Conservation (phyloP, 768 basidiomycete species). For the Mycena galopus region DNA sequence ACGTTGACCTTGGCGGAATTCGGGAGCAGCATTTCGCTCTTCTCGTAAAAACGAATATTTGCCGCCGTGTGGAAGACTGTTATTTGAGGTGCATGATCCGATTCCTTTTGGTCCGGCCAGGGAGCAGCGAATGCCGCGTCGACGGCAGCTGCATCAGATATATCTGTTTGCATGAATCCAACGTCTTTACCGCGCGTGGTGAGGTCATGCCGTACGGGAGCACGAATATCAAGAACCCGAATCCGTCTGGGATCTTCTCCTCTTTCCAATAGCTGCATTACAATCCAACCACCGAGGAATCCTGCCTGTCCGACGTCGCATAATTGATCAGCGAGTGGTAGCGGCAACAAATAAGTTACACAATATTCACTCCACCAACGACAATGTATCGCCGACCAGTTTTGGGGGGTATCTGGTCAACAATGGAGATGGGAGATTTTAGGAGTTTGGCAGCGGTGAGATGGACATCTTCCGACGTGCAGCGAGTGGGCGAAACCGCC, state of each 20-base stretch:
- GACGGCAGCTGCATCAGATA: conserved; percentile 67
- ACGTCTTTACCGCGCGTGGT: conserved; percentile 61
- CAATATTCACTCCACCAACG: conserved; percentile 70
- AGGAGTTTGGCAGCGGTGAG: conserved; percentile 53
- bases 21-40: conserved; percentile 61
- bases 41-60: conserved; percentile 84
- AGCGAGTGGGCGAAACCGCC: conserved; percentile 65
- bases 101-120: conserved; percentile 63
- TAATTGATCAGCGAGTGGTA: background rate
- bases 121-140: conserved; percentile 72
- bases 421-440: conserved; percentile 48
- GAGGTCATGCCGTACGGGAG: conserved; percentile 70
- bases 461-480: conserved; percentile 57
- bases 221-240: conserved; percentile 75
- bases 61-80: conserved; percentile 86
- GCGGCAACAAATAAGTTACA: conserved; percentile 52
- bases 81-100: conserved; percentile 51
- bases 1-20: conserved; percentile 76
- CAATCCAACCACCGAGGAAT: conserved; percentile 85
- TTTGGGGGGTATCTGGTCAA: conserved; percentile 69
- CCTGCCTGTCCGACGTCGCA: conserved; percentile 64
- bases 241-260: conserved; percentile 79
- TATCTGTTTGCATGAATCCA: conserved; percentile 69
- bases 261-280: conserved; percentile 73
- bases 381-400: conserved; percentile 84